phyloP scores from a whole-genome alignment of 2,329 filamentous ascomycete genomes.

The Neofusicoccum sp. region DNA sequence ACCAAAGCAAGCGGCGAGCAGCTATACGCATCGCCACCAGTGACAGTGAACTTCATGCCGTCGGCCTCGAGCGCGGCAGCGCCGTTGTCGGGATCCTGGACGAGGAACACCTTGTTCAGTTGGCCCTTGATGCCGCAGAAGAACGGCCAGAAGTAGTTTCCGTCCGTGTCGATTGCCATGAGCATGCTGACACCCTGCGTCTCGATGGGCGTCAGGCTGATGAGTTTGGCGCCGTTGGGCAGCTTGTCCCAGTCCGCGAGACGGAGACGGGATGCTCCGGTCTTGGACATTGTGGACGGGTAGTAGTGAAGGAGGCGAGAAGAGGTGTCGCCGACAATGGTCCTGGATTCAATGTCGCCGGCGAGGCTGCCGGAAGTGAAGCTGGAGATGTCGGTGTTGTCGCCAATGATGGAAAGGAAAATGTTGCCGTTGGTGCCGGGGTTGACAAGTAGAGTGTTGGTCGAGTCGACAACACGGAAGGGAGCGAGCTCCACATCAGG shows the following conservation, averaged over 20 bases:
- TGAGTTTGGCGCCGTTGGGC: constrained; percentile 17
- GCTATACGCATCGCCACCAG: constrained; percentile 20
- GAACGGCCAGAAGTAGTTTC: constrained; percentile 21
- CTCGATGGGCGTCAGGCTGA: constrained; percentile 17
- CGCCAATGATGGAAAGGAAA: constrained; percentile 7
- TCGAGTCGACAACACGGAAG: constrained; percentile 1
- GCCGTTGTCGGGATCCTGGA: constrained; percentile 14
- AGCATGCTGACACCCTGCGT: constrained; percentile 2
- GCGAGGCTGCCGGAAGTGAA: neutral
- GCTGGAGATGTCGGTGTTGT: constrained; percentile 17
- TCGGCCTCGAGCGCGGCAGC: neutral
- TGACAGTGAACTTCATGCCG: constrained; percentile 20
- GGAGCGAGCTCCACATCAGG: neutral
- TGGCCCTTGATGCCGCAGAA: constrained; percentile 19
- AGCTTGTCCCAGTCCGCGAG: constrained; percentile 20
- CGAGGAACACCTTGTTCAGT: constrained; percentile 21
- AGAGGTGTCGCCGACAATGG: constrained; percentile 12
- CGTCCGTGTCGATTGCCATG: constrained; percentile 17
- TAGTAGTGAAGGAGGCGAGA: constrained; percentile 17
- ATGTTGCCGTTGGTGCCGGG: neutral
- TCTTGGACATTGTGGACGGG: constrained; percentile 16
- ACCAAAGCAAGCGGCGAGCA: constrained; percentile 19
- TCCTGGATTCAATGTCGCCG: neutral
- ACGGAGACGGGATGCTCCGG: constrained; percentile 21
- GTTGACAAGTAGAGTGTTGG: neutral